Evolutionary conservation across 257 asterid species (phyloP).

Genomic region (Scutellaria barbata): DNA sequence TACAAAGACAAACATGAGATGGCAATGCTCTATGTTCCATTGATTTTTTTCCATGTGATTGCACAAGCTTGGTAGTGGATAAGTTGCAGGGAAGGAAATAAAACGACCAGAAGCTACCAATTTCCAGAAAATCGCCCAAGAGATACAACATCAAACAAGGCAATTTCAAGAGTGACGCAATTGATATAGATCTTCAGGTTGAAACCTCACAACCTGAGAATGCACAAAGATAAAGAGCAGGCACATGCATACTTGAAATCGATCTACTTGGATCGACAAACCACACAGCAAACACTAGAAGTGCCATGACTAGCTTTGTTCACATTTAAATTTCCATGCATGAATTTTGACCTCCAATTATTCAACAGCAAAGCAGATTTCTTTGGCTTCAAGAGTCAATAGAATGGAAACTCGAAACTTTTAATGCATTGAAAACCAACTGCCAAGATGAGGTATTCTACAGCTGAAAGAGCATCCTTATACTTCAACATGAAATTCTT

Average conservation of each 20-base stretch:
- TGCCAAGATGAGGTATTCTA: conserved; percentile 30
- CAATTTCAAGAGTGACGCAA: conserved; percentile 22
- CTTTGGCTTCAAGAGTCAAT: conserved; percentile 31
- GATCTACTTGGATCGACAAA: conserved; percentile 9
- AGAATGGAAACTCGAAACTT: conserved; percentile 28
- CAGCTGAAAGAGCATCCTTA: conserved; percentile 27
- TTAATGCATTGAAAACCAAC: conserved; percentile 37
- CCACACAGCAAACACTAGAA: conserved; percentile 25
- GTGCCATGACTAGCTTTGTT: conserved; percentile 11
- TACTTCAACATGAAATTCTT: conserved; percentile 25
- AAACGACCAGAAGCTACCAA: conserved; percentile 23
- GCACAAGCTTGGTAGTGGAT: conserved; percentile 25
- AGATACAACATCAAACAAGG: conserved; percentile 36
- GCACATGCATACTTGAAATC: conserved; percentile 17
- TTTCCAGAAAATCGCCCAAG: conserved; percentile 24
- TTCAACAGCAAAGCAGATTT: conserved; percentile 24
- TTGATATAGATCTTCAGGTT: conserved; percentile 22
- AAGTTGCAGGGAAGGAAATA: conserved; percentile 7
- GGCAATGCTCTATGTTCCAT: conserved; percentile 20
- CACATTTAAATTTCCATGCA: conserved; percentile 28
- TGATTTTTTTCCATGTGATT: neutral
- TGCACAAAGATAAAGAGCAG: conserved; percentile 26
- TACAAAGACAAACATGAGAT: conserved; percentile 13
- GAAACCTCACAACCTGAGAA: conserved; percentile 32
- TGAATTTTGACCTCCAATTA: conserved; percentile 15